Base-by-base conservation (phyloP, 306 rosid species). In the Vigna unguiculata region DNA sequence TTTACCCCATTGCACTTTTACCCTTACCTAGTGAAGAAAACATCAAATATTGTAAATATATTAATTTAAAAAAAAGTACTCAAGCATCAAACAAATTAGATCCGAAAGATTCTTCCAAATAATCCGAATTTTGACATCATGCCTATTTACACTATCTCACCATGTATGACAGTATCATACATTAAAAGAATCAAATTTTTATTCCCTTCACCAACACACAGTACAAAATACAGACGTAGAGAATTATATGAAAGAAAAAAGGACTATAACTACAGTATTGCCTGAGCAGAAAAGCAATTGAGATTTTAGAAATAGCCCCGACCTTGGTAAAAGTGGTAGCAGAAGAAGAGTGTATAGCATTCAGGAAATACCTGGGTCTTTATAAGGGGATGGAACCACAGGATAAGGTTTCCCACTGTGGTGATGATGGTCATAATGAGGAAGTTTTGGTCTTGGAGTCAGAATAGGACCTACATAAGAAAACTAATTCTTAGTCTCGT, bases 351-450 rank as follows among this genome's bases (percentile, higher is more conserved):
- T 5, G 28, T 54, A 32, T 51, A 69, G 55, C 82, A 40, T 36
- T 48, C 6, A 15, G 22, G 84, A 58, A 48, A 76, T 84, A 90
- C 98, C 97, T 87, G 83, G 89, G 69, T 74, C 85, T 74, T 84
- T 86, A 64, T 91, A 84, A 49, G 95, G 96, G 49, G 91, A 75
- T 21, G 93, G 91, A 76, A 96, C 88, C 65, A 63, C 55, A 41
- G 78, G 72, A 84, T 20, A 83, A 72, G 92, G 85, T 47, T 79
- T 81, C 73, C 14, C 57, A 12, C 30, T 83, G 45, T 30, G 90
- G 78, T 64, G 88, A 40, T 21, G 91, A 55, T 16, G 84, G 49
- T 5, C 85, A 75, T 21, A 72, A 53, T 4, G 71, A 32, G 41
- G 58, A 9, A 4, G 85, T 47, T 76, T 65, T 40, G 81, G 85